A percentile compares a stretch with the other conserved stretches of the same genome.
Conservation (phyloP, 73 alveolate genomes). For the Tetrahymena thermophila region DNA sequence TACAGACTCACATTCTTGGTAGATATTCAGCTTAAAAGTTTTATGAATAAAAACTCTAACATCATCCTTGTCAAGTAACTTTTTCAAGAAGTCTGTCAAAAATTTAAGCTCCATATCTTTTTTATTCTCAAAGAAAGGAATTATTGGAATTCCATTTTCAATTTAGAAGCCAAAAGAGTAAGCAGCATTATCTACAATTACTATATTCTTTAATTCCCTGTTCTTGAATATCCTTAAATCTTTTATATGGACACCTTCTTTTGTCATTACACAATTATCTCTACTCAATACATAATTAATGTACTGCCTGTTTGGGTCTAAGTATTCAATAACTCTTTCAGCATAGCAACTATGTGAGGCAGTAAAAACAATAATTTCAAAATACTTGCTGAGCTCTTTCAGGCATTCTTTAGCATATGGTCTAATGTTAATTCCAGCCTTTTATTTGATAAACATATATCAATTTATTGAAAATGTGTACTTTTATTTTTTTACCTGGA, state of each 20-base stretch:
- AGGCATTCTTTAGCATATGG: constrained; percentile 83
- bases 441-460: neutral
- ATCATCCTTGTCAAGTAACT: neutral
- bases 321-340: constrained; percentile 70
- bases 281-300: constrained; percentile 76
- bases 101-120: constrained; percentile 48
- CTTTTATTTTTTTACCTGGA: neutral
- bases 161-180: constrained; percentile 67
- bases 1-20: neutral
- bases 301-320: constrained; percentile 75
- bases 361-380: constrained; percentile 79
- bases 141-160: constrained; percentile 75
- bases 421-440: constrained; percentile 86
- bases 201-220: constrained; percentile 51
- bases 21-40: neutral
- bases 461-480: neutral
- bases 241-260: constrained; percentile 81
- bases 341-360: constrained; percentile 94
- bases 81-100: neutral
- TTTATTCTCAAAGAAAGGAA: constrained; percentile 68
- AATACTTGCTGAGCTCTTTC: constrained; percentile 56
- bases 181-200: constrained; percentile 88
- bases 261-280: constrained; percentile 77
- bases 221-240: constrained; percentile 78
- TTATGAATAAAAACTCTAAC: neutral